These are phyloP conservation scores for Fusarium nematophilum DNA, from an alignment of 2,329 filamentous ascomycete species.

Conservation along the genomic window DNA sequence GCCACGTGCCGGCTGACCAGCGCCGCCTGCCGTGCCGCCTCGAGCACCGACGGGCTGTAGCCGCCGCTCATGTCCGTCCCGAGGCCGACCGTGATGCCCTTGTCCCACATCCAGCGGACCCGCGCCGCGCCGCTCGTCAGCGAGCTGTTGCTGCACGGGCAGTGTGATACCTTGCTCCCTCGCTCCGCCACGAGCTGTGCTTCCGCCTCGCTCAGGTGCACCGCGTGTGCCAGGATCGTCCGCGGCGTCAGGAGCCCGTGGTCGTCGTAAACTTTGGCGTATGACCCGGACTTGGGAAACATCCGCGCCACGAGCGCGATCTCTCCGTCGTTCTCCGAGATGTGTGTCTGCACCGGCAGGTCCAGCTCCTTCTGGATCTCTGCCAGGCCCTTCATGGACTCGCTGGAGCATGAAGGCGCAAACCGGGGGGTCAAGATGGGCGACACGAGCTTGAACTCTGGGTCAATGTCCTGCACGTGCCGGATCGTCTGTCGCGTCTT, in stretches of 20 bases:
- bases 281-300: conserved; percentile 73
- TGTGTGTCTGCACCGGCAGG: conserved; percentile 86
- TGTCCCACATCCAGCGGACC: conserved; percentile 78
- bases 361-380: conserved; percentile 69
- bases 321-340: conserved; percentile 85
- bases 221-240: conserved; percentile 87
- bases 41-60: conserved; percentile 83
- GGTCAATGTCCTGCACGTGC: conserved; percentile 77
- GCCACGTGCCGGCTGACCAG: conserved; percentile 81
- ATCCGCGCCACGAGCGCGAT: conserved; percentile 75
- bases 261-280: conserved; percentile 83
- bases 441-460: conserved; percentile 70
- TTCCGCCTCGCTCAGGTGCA: conserved; percentile 79
- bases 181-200: conserved; percentile 70
- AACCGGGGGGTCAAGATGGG: conserved; percentile 84
- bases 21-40: conserved; percentile 83
- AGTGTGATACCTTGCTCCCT: conserved; percentile 80
- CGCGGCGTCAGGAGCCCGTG: conserved; percentile 74
- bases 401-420: conserved; percentile 70
- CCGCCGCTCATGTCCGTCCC: conserved; percentile 94
- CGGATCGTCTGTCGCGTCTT: conserved; percentile 70
- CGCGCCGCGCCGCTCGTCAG: conserved; percentile 83
- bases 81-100: conserved; percentile 82
- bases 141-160: conserved; percentile 86
- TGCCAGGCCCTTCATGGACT: conserved; percentile 73